These are phyloP conservation scores for Aspergillus hancockii DNA, from an alignment of 495 filamentous ascomycete species.

Conservation along the genomic window DNA sequence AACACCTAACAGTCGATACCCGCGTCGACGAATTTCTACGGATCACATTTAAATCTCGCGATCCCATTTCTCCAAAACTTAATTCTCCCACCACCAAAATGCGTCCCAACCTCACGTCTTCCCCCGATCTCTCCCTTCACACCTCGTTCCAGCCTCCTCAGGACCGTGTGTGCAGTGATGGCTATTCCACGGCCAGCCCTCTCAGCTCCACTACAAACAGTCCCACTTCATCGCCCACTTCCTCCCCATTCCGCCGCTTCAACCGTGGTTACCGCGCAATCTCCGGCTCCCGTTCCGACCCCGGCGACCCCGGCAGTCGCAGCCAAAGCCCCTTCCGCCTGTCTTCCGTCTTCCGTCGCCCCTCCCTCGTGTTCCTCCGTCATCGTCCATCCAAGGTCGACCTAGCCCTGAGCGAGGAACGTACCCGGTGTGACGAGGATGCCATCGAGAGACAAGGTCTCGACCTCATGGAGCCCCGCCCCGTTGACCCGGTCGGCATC, in stretches of 20 bases:
- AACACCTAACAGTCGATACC: neutral
- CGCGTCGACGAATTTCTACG: conserved; percentile 1
- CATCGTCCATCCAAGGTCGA: conserved; percentile 47
- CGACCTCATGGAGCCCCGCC: conserved; percentile 48
- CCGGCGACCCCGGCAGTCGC: conserved; percentile 14
- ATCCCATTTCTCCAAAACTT: neutral
- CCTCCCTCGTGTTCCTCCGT: conserved; percentile 37
- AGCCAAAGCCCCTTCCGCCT: conserved; percentile 35
- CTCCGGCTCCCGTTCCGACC: conserved; percentile 2
- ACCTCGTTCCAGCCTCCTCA: conserved; percentile 28
- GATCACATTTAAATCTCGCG: neutral
- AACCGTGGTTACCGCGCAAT: neutral
- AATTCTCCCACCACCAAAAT: conserved; percentile 9
- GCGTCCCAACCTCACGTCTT: conserved; percentile 22
- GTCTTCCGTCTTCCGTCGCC: conserved; percentile 33
- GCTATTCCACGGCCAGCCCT: conserved; percentile 20
- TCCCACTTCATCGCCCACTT: conserved; percentile 31
- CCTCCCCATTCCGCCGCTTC: conserved; percentile 27
- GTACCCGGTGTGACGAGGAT: conserved; percentile 37
- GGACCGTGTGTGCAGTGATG: conserved; percentile 18
- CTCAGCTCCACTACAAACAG: conserved; percentile 29
- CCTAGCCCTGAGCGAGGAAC: conserved; percentile 43
- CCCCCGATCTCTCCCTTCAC: conserved; percentile 30
- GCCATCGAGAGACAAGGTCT: conserved; percentile 43
- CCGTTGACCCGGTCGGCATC: conserved; percentile 33